Percentiles rank a stretch among this genome's conserved stretches.
phyloP scores from a whole-genome alignment of 1,284 basidiomycete genomes.

The Trametes versicolor region DNA sequence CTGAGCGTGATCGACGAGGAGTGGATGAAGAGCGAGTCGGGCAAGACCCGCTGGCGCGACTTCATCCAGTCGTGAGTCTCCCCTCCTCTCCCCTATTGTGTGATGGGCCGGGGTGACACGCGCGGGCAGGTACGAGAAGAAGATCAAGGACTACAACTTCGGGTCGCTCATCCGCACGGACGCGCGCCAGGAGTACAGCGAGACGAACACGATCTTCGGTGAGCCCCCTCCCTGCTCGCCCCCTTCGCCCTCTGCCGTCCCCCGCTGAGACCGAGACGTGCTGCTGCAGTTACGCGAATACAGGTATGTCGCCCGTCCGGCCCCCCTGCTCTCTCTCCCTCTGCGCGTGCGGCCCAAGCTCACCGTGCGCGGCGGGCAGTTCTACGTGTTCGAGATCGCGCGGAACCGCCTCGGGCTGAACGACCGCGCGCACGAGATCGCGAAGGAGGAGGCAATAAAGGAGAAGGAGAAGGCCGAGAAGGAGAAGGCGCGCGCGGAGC shows the following conservation, averaged over 20 bases:
- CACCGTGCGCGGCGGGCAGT: conserved; percentile 14
- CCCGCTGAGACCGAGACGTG: neutral
- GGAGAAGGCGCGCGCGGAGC: conserved; percentile 48
- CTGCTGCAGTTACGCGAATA: conserved; percentile 74
- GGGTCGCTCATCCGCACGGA: conserved; percentile 93
- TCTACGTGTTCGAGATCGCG: conserved; percentile 70
- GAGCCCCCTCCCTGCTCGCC: conserved; percentile 40
- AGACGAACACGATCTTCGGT: conserved; percentile 97
- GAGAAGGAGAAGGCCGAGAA: conserved; percentile 65
- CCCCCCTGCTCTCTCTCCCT: neutral
- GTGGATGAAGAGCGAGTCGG: conserved; percentile 92
- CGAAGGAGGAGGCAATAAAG: conserved; percentile 75
- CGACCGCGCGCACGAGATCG: conserved; percentile 86
- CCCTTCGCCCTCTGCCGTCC: neutral
- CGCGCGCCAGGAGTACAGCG: conserved; percentile 85
- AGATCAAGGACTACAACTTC: conserved; percentile 96
- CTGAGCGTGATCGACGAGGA: conserved; percentile 88
- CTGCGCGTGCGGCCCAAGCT: conserved; percentile 3
- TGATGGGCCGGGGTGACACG: neutral
- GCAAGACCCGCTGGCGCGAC: conserved; percentile 92
- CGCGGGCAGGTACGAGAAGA: conserved; percentile 77
- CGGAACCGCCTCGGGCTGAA: conserved; percentile 94
- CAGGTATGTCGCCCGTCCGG: conserved; percentile 56
- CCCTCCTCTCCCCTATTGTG: neutral
- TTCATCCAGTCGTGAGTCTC: conserved; percentile 87